Percentiles rank a stretch among this genome's conserved stretches.
These are phyloP conservation scores for Daldinia sp. DNA, from an alignment of 2,329 filamentous ascomycete genomes.

Conservation along the genomic window DNA sequence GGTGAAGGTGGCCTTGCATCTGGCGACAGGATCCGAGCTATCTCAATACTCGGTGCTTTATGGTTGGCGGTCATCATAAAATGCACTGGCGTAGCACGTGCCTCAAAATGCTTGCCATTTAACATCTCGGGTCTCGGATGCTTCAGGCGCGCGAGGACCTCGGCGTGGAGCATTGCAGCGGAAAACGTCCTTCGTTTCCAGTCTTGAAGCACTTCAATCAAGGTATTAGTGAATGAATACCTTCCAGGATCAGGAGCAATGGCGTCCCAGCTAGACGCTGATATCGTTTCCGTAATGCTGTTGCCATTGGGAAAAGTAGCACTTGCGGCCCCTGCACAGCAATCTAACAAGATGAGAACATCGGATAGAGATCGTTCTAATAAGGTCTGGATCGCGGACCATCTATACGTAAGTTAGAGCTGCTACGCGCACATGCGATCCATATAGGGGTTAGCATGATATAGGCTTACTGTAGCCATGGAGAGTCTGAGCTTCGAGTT, in stretches of 20 bases:
- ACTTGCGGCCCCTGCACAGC: conserved; percentile 67
- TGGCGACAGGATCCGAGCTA: conserved; percentile 52
- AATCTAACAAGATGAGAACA: conserved; percentile 66
- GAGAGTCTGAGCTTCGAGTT: conserved; percentile 60
- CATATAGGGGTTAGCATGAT: neutral
- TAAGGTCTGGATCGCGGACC: conserved; percentile 68
- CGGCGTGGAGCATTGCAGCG: conserved; percentile 68
- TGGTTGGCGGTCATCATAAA: conserved; percentile 71
- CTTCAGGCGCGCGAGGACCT: conserved; percentile 66
- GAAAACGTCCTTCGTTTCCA: conserved; percentile 65
- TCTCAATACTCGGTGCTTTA: conserved; percentile 65
- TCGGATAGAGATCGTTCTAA: conserved; percentile 65
- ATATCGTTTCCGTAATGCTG: conserved; percentile 69
- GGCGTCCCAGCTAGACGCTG: conserved; percentile 68
- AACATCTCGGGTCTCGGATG: conserved; percentile 65
- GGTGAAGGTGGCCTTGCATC: conserved; percentile 51
- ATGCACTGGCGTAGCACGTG: conserved; percentile 66
- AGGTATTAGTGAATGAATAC: conserved; percentile 66
- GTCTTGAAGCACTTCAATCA: conserved; percentile 67
- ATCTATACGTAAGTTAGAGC: conserved; percentile 47
- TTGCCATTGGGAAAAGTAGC: conserved; percentile 66
- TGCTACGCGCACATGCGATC: conserved; percentile 23
- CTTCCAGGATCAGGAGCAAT: conserved; percentile 67
- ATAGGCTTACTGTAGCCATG: conserved; percentile 61
- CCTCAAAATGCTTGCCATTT: conserved; percentile 66